Base-by-base conservation (phyloP, 176 grass and related monocot genomes). In the Musa schizocarpa region DNA sequence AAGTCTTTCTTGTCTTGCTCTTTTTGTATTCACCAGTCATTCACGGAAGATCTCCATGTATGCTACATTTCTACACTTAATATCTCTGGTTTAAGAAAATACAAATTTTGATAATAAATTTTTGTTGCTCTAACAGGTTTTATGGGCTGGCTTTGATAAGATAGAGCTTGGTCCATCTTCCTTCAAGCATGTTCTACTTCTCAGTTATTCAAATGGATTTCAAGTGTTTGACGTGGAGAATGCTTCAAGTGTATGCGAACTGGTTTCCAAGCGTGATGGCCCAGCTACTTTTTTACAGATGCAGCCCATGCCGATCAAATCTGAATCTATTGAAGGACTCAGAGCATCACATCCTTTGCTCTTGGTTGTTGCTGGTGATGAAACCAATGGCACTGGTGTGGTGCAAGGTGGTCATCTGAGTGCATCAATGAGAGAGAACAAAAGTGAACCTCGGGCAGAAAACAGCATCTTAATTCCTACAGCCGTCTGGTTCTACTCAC, bases 181-280 rank as follows among this genome's bases (percentile, higher is more conserved):
- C 17, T 99, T 95, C 85, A 99, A 99, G 86, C 83, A 87, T 68
- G 91, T 99, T 73, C 81, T 99, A 86, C 86, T 99, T 5, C 80
- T 99, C 74, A 91, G 96, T 56, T 99, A 99, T 69, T 86, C 96
- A 17, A 99, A 95, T 82, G 96, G 96, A 52, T 99, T 99, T 84
- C 96, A 99, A 95, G 91, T 99, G 52, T 88, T 99, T 74, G 96
- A 99, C 88, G 96, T 99, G 27, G 91, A 99, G 67, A 91, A 99
- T 88, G 86, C 91, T 59, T 79, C 96, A 34, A 95, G 94, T 89
- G 96, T 99, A 21, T 92, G 96, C 0, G 96, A 99, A 77, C 80
- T 99, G 78, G 96, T 99, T 79, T 99, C 96, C 2, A 99, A 92
- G 82, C 96, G 87, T 68, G 91, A 95, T 76, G 96, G 96, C 59